Conservation (phyloP, 768 basidiomycete genomes). For the Lactarius pseudohatsudake region DNA sequence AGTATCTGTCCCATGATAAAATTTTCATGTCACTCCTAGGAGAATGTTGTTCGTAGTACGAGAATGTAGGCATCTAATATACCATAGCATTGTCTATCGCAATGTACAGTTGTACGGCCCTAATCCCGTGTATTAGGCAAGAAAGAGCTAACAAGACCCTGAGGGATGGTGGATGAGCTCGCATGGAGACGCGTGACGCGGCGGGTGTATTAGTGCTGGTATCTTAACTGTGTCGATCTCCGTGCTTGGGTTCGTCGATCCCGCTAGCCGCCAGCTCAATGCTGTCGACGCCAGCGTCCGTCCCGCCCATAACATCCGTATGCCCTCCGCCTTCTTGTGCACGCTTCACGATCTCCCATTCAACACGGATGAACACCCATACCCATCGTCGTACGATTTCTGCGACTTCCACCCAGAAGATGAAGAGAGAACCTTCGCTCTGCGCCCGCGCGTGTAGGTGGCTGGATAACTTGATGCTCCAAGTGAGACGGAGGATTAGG, state of each 20-base stretch:
- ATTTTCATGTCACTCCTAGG: background rate
- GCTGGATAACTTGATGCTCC: slow-evolving; percentile 87
- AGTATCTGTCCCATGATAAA: background rate
- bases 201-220: background rate
- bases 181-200: background rate
- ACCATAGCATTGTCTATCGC: slow-evolving; percentile 6
- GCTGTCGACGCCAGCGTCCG: slow-evolving; percentile 5
- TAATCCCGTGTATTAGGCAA: background rate
- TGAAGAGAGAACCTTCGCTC: slow-evolving; percentile 60
- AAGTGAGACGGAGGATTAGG: slow-evolving; percentile 85
- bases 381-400: slow-evolving; percentile 92
- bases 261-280: slow-evolving; percentile 10
- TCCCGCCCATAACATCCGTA: background rate
- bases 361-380: slow-evolving; percentile 96
- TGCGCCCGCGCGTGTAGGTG: slow-evolving; percentile 82
- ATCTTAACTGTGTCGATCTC: slow-evolving; percentile 11
- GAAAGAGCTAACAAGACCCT: too few species aligned
- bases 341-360: slow-evolving; percentile 74
- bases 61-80: slow-evolving; percentile 1
- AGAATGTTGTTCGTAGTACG: background rate
- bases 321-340: slow-evolving; percentile 12
- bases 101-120: background rate
- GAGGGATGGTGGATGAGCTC: background rate
- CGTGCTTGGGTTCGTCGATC: slow-evolving; percentile 6
- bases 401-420: slow-evolving; percentile 89